Conservation (phyloP, 1,284 basidiomycete species). For the Puccinia brachypodii region DNA sequence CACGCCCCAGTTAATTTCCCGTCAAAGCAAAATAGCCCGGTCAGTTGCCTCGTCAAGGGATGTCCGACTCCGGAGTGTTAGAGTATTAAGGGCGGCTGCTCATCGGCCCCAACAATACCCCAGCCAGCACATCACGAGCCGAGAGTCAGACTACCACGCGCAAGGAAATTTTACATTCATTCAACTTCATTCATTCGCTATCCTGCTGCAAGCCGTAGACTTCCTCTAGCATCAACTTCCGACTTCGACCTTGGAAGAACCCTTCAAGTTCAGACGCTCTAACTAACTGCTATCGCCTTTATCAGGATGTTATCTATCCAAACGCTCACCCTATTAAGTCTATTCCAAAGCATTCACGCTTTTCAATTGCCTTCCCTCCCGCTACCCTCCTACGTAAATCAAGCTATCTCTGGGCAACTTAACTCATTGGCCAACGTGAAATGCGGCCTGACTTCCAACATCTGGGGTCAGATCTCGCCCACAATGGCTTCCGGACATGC, state of each 20-base stretch:
- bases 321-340: background rate
- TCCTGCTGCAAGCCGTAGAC: too few species aligned
- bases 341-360: background rate
- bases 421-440: background rate
- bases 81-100: too few species aligned
- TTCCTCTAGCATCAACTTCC: background rate
- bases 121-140: too few species aligned
- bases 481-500: background rate
- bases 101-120: too few species aligned
- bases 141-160: too few species aligned
- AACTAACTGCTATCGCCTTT: background rate
- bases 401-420: background rate
- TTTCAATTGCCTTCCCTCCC: background rate
- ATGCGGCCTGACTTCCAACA: constrained; percentile 1
- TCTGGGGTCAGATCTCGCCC: constrained; percentile 3
- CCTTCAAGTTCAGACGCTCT: background rate
- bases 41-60: too few species aligned
- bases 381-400: background rate
- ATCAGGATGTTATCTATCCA: background rate
- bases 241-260: too few species aligned
- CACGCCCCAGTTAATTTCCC: too few species aligned
- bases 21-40: too few species aligned
- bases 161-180: too few species aligned
- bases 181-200: too few species aligned
- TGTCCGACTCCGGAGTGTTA: too few species aligned